Percentiles rank a stretch among this genome's conserved stretches.
Conservation (phyloP, 441 rosid species). For the Populus hybrid region DNA sequence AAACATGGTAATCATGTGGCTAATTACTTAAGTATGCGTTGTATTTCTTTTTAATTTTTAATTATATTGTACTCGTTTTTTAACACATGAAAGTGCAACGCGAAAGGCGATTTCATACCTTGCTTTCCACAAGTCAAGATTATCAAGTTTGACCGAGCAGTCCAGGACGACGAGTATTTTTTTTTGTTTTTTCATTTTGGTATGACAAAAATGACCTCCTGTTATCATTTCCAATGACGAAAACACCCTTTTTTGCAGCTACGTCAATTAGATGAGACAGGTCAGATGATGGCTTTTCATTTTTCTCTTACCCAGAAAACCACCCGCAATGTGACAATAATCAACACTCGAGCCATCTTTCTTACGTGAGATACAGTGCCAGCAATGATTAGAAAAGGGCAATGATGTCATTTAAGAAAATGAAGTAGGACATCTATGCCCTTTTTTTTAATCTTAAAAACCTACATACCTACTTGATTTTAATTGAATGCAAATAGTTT, state of each 20-base stretch:
- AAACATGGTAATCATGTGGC: background rate
- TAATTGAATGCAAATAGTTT: no score
- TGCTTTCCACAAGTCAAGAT: slow-evolving; percentile 23
- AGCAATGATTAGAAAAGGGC: background rate
- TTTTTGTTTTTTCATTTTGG: no score
- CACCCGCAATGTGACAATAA: no score
- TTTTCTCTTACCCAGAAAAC: background rate
- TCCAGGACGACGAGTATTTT: background rate
- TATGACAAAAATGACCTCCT: slow-evolving; percentile 13
- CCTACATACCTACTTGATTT: background rate
- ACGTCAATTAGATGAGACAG: background rate
- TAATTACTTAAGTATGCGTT: background rate
- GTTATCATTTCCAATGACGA: no score
- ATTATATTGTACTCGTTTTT: background rate
- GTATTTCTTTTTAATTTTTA: background rate
- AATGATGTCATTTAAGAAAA: background rate
- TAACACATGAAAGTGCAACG: background rate
- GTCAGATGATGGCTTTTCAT: background rate
- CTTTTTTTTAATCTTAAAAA: background rate
- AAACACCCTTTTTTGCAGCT: no score
- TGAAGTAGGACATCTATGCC: background rate
- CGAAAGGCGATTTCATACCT: background rate
- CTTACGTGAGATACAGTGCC: background rate
- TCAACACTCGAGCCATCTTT: no score
- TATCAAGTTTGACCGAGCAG: slow-evolving; percentile 32